Percentiles rank a stretch among this genome's conserved stretches.
Conservation (phyloP, 345 rosid species). For the Bruguiera gymnorhiza region DNA sequence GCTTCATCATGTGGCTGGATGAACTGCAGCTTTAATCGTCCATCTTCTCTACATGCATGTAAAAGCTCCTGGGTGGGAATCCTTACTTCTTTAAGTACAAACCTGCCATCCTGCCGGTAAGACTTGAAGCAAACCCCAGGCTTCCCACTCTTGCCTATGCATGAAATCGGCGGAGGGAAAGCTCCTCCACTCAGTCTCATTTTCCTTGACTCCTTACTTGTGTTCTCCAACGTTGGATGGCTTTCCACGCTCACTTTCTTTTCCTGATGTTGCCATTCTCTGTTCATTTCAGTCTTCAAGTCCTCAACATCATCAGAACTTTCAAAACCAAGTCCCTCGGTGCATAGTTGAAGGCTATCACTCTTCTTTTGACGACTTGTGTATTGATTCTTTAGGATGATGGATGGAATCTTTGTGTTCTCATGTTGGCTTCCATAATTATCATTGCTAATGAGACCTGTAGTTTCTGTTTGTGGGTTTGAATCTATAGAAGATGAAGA, state of each 20-base stretch:
- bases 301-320: slow-evolving; percentile 69
- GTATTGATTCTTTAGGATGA: slow-evolving; percentile 16
- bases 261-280: slow-evolving; percentile 29
- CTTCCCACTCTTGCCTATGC: slow-evolving; percentile 59
- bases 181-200: slow-evolving; percentile 29
- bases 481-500: slow-evolving; percentile 26
- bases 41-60: slow-evolving; percentile 73
- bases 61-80: slow-evolving; percentile 70
- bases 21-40: slow-evolving; percentile 67
- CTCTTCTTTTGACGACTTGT: slow-evolving; percentile 32
- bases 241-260: slow-evolving; percentile 15
- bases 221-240: slow-evolving; percentile 8
- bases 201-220: slow-evolving; percentile 32
- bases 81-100: slow-evolving; percentile 71
- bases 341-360: slow-evolving; percentile 67
- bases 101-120: slow-evolving; percentile 71
- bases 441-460: slow-evolving; percentile 6
- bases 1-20: slow-evolving; percentile 55
- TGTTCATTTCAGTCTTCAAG: slow-evolving; percentile 32
- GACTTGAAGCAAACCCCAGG: slow-evolving; percentile 74
- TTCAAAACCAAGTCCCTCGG: slow-evolving; percentile 86
- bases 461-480: slow-evolving; percentile 1
- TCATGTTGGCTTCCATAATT: slow-evolving; percentile 4
- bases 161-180: slow-evolving; percentile 80
- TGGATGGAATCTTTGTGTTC: slow-evolving; percentile 14